Base-by-base conservation (phyloP, 352 stramenopile species). In the Globisporangium abappressorium region DNA sequence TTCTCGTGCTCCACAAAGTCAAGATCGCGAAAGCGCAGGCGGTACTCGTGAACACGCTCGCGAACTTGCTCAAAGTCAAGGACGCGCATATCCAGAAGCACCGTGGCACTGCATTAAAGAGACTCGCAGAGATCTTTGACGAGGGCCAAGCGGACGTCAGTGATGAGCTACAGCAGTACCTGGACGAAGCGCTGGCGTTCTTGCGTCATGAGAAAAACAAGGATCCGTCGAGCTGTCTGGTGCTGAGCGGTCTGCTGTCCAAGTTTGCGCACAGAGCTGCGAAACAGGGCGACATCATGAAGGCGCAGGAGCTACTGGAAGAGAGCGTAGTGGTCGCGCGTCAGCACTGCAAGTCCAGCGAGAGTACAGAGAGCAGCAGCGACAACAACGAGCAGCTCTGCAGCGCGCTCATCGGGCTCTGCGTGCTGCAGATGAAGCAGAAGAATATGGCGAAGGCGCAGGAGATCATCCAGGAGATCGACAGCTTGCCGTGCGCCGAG, bases 401-500 rank as follows among this genome's bases (percentile, higher is more conserved):
- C 57, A 72, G 81, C n/a, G 64, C 78, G 30, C 75, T 91, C 12
- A 71, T 89, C 9, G 81, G 78, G 7, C 70, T 87, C 30, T 91
- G 81, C 26, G 78, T 91, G 41, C 70, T 91, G 8, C 68, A 83
- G 22, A 73, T 91, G n/a, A 81, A 77, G 58, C 65, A 79, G 30
- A 70, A 73, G 5, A 76, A 84, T 51, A 59, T 76, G 15, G 65
- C 49, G 0, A 55, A 76, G 26, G 83, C 83, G 3, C 51, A 62
- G 2, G 38, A 73, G 53, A 51, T 84, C 28, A 80, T 89, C 66
- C 47, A 71, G 28, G 75, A 84, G 51, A 81, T 90, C 18, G 77
- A 87, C 46, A 33, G 70, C 3, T 61, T 89, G 24, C 66, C 74
- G 5, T 64, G 72, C 36, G 69, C 70, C 30, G 55, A 70, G 24